Evolutionary conservation across 495 filamentous ascomycete species (phyloP).

Genomic region (Chaetomidium leptoderma): DNA sequence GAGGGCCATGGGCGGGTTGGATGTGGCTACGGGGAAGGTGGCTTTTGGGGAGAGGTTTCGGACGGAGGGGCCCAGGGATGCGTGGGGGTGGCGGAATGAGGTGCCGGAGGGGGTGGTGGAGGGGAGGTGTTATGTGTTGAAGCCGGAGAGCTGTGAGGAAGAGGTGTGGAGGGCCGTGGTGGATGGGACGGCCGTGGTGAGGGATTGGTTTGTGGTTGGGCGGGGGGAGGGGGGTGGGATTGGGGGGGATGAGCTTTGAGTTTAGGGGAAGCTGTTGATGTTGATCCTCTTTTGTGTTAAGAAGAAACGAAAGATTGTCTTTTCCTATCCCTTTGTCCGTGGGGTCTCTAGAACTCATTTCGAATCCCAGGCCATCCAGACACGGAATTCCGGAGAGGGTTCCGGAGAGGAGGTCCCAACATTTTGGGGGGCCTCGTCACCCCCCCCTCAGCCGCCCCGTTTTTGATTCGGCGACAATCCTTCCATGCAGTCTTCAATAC

Average conservation of each 20-base stretch:
- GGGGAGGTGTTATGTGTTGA: neutral
- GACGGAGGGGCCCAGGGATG: neutral
- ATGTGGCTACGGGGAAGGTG: neutral
- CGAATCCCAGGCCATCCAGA: too few species aligned
- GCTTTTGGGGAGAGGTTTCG: neutral
- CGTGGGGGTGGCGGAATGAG: neutral
- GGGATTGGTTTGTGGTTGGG: neutral
- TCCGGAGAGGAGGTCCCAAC: too few species aligned
- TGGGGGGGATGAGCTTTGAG: neutral
- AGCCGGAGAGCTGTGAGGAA: neutral
- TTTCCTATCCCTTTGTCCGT: too few species aligned
- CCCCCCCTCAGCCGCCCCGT: neutral
- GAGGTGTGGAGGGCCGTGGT: neutral
- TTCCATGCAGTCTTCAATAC: too few species aligned
- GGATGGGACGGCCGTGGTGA: constrained; percentile 1
- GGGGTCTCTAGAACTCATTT: too few species aligned
- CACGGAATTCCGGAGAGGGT: too few species aligned
- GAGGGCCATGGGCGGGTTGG: neutral
- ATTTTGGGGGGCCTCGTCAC: neutral
- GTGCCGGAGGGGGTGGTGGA: neutral
- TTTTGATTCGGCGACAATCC: neutral
- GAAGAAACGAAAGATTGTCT: too few species aligned
- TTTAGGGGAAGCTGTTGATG: too few species aligned
- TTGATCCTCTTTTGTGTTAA: too few species aligned
- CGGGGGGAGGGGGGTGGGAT: neutral